Evolutionary conservation across 2,329 filamentous ascomycete genomes (phyloP), one percentile per base, ranked within the genome.

Genomic region (Xylariaceae sp.): DNA sequence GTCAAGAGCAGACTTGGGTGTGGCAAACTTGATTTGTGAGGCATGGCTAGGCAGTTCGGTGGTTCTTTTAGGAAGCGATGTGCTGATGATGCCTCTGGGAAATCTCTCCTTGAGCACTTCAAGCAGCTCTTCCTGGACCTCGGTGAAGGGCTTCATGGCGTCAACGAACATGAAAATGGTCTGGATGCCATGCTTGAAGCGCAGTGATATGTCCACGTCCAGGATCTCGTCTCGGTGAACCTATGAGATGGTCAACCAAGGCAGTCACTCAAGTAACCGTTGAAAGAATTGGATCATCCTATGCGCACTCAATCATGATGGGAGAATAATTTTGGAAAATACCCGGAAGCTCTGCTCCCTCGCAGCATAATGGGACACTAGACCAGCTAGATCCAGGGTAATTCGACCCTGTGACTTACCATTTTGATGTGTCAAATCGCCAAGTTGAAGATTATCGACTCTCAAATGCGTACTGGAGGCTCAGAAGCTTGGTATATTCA

Each of bases 131-230:
- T 72, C 59, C 49, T 82, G 82, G 51, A 87, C 71, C 1, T 73
- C 67, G 14, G 73, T 68, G 61, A 89, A 81, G 11, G 81, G 68
- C 36, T 77, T 75, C 12, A 77, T 70, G 5, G 82, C 71, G 36
- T 82, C 76, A 41, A 86, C 75, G 54, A 87, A 83, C 50, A 90
- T 74, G 60, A 87, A 81, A 56, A 90, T 75, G 4, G 86, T 90
- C 59, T 83, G 80, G 50, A 82, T 81, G 62, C 86, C 83, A 65
- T 87, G 78, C 67, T 89, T 90, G 71, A 91, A 83, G 52, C 84
- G 78, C 48, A 91, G 71, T 10, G 86, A 88, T 53, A 66, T n/a
- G 51, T 65, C 59, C 17, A 57, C 55, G 44, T 65, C 63, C 10
- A 45, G 44, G 15, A 63, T 47, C 15, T 58, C 38, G 18, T 56